Base-by-base conservation (phyloP, 2,329 filamentous ascomycete genomes). In the Chrysoporthe austroafricana region DNA sequence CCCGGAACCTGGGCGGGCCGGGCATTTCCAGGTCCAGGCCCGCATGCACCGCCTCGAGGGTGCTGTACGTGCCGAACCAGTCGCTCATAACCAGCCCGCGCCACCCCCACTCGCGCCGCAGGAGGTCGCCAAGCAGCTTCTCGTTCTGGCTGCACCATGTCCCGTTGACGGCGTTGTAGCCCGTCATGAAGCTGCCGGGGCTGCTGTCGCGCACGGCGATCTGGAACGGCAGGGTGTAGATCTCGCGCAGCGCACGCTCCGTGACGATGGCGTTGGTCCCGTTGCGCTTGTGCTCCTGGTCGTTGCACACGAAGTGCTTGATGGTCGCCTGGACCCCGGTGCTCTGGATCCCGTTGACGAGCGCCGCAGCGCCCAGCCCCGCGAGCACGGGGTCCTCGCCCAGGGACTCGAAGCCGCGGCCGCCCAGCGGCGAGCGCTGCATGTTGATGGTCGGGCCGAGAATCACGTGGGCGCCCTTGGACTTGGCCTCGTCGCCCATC, bases 381-480 rank as follows among this genome's bases (percentile, higher is more conserved):
- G 85, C 82, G 34, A 88, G 79, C 72, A 87, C 81, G 14, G 86
- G 86, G 71, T 88, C 86, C 73, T 88, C 85, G 56, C 84, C 80
- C 62, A 88, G 81, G 9, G 85, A 87, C 76, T 88, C 86, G 70
- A 88, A 88, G 48, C 86, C 86, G 63, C 86, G 82, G 11, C 86
- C 86, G 34, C 86, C 86, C 2, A 88, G 80, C n/a, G 85, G 87
- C 5, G 83, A 84, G 60, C 86, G 81, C 72, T 88, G 85, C 81
- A 88, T 88, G 74, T 88, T 88, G 73, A 89, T 87, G 32, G 87
- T 90, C 4, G 88, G 88, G 0, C 87, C 87, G 0, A 89, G 80
- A 67, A 87, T 85, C 32, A 81, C 82, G 73, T 88, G 86, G 2
- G 85, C 86, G 48, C 85, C 85, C 75, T 88, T 88, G 0, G 82